These are phyloP conservation scores for Ganoderma sp. DNA, from an alignment of 1,284 basidiomycete genomes.

Conservation along the genomic window DNA sequence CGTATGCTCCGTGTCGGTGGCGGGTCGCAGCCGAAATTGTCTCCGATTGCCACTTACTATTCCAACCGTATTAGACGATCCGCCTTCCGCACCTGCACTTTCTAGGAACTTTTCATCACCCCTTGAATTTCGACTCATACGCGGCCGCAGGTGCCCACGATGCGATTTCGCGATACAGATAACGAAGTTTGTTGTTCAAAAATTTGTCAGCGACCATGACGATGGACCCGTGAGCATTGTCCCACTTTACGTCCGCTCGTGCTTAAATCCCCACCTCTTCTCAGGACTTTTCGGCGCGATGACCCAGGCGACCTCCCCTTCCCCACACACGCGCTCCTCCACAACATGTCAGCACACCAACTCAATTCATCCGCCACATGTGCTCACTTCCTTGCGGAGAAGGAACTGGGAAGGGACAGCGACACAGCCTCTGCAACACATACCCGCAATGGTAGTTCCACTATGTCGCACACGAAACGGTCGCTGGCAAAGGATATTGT, in stretches of 20 bases:
- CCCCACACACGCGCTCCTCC: not conserved
- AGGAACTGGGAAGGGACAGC: not conserved
- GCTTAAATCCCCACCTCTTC: not conserved
- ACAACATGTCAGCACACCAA: not conserved
- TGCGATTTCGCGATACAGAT: not conserved
- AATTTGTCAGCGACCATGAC: not conserved
- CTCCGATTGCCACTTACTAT: not conserved
- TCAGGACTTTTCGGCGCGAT: not conserved
- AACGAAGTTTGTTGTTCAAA: not conserved
- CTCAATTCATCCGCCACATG: not conserved
- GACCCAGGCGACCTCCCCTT: not conserved
- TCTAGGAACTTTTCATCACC: not conserved
- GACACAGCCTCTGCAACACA: not conserved
- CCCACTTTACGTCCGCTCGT: not conserved
- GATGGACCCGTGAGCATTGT: not conserved
- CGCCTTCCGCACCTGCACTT: not conserved
- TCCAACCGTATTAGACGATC: not conserved
- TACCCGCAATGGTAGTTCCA: not conserved
- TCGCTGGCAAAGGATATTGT: constrained; percentile 26
- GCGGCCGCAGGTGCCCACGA: not conserved
- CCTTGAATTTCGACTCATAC: not conserved
- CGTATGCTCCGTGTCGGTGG: not conserved
- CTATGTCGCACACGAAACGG: constrained; percentile 8
- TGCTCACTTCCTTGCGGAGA: not conserved
- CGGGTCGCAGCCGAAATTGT: not conserved